Evolutionary conservation across 192 early-diverging fungal species (phyloP), one percentile per base, ranked within the genome.

Genomic region (Entophlyctis helioformis): DNA sequence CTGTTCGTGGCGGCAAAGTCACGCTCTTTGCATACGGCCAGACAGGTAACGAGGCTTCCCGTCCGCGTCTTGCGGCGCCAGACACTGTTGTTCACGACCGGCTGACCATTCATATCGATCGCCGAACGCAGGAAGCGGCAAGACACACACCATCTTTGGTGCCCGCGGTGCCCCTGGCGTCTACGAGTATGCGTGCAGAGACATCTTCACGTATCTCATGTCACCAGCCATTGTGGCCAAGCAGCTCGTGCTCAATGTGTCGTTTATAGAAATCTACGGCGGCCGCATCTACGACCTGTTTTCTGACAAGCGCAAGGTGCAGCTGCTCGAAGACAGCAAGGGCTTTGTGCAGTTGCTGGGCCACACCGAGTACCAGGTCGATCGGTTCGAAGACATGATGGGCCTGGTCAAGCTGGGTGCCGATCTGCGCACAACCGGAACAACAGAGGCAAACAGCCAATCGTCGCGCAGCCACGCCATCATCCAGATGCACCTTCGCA

Each of bases 141-240:
- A 71, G 46, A 71, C 69, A 0, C 55, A 72, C 40, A 71, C 69
- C 8, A 57, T 71, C 9, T 67, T 69, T 46, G 67, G 67, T 3
- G 31, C 29, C 13, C 12, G 31, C 22, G 41, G 29, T 8, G 56
- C 46, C 4, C 51, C 57, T 20, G 65, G 67, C 23, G 32, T 69
- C 16, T 59, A 56, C 45, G 23, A 54, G 0, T 53, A 58, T 29
- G 42, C 42, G n/a, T 71, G 68, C 46, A 35, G 28, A 5, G 53
- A 71, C 31, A 35, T 71, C 3, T 59, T 68, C 46, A n/a, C 28
- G 12, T 28, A 25, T 2, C 31, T 68, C 25, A 16, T 31, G 2
- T 19, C 22, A 11, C 57, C 35, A 32, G 18, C 29, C 32, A 20
- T 19, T 13, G 53, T 53, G 43, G 26, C 19, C 20, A 46, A 35